Evolutionary conservation across 106 monocot genomes (phyloP), one percentile per base, ranked within the genome.

Genomic region (Cymbidium sinense): DNA sequence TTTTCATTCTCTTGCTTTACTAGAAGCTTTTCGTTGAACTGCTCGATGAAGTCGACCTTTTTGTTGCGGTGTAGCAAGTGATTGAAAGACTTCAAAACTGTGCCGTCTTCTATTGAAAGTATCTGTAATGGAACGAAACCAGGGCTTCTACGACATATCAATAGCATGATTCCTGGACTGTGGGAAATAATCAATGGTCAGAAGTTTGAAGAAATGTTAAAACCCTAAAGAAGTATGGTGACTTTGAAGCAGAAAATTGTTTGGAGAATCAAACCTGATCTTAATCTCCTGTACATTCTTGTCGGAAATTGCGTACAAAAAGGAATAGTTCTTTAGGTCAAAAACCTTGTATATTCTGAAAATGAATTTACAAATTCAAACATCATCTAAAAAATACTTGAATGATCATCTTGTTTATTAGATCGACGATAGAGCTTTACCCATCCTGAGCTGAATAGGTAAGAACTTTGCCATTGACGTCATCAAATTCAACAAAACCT

Each of bases 401-500:
- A 47, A 25, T 43, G 2, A 25, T 43, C 35, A 20, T 29, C 4
- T 23, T 7, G 15, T 51, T 9, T 20, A 76, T 18, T 9, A 55
- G 54, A 76, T 76, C 20, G 74, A 76, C 72, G 31, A 79, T 12
- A 75, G 34, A 67, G 70, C 80, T 75, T n/a, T 81, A 94, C 93
- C 93, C 91, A 78, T 94, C 91, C 81, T 91, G 93, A 3, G 94
- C 91, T 50, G 94, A 95, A 75, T 95, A 95, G 8, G 94, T 95
- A 29, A 95, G 82, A 52, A 95, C 94, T 87, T 95, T 95, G 17
- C 91, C 94, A 85, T 95, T 95, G 31, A 95, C 94, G 87, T 95
- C 94, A 77, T 95, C 94, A 81, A 95, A 95, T 82, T 95, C 94
- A 5, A 95, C 94, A 85, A 95, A 95, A 81, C 94, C 94, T 61